Evolutionary conservation across 169 alveolate genomes (phyloP), one percentile per base, ranked within the genome.

Genomic region (Plasmodium knowlesi): DNA sequence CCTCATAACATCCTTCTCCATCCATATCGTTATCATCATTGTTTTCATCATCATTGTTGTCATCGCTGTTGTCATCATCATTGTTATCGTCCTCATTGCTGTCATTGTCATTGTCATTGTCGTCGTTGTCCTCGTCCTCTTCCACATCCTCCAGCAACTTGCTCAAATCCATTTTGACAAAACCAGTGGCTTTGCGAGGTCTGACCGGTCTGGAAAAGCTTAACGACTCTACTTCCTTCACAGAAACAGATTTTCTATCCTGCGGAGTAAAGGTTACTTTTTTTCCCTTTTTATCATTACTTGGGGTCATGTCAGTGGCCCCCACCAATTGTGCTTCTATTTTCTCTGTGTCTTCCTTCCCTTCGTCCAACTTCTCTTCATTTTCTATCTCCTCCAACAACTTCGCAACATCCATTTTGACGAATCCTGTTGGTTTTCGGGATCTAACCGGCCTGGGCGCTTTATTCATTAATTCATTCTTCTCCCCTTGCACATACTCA

Each of bases 391-490:
- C 86, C 41, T 78, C 25, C 22, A 86, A 73, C 32, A 84, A 50
- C 34, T 84, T 71, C 14, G 81, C 53, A 25, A 86, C 86, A 73
- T 86, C 85, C 84, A 54, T 76, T 86, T 86, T 86, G 37, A 86
- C 93, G 79, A 37, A 86, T 22, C 86, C 93, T 0, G 93, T 86
- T 2, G 93, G 93, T 19, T 86, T 86, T 10, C 93, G 28, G 5
- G 93, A 5, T 32, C 93, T 86, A 1, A 25, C 30, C 5, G 86
- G 72, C 41, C 93, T 74, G 22, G 71, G 39, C 32, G 5, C 6
- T 9, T 28, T 74, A n/a, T 28, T 74, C 34, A 30, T 9, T 3
- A 81, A 50, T 46, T 85, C 79, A 50, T 73, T 28, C 2, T 72
- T 43, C 32, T 74, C 57, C 1, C 34, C 46, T 46, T 46, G 57